Conservation (phyloP, 1,284 basidiomycete species). For the Pulchroboletus neoregius region DNA sequence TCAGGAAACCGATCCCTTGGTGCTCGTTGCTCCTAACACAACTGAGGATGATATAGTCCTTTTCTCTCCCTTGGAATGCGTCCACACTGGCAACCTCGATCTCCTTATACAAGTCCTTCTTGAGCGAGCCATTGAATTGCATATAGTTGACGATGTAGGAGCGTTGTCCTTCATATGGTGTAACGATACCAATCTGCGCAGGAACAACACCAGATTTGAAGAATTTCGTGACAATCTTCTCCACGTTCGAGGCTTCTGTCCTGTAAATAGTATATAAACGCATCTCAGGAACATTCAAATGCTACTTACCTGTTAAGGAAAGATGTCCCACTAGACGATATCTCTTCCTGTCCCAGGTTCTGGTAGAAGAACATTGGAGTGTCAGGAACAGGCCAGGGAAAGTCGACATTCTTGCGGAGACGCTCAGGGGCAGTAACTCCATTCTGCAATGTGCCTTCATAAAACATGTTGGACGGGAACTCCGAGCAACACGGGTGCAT, state of each 20-base stretch:
- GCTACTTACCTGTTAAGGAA: constrained; percentile 81
- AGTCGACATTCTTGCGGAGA: constrained; percentile 95
- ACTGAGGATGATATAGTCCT: constrained; percentile 98
- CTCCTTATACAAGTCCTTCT: constrained; percentile 99
- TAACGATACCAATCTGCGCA: constrained; percentile 95
- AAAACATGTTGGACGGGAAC: constrained; percentile 99
- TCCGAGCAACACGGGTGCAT: constrained; percentile 99
- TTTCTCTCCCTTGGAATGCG: constrained; percentile 99
- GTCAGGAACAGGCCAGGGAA: constrained; percentile 98
- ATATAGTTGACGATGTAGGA: constrained; percentile 99
- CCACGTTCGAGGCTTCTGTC: constrained; percentile 97
- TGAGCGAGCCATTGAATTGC: constrained; percentile 97
- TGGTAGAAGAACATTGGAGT: constrained; percentile 99
- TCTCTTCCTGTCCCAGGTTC: constrained; percentile 98
- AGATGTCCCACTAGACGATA: constrained; percentile 96
- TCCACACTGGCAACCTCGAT: constrained; percentile 99
- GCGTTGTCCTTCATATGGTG: constrained; percentile 98
- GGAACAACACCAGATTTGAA: constrained; percentile 98
- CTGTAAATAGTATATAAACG: constrained; percentile 39
- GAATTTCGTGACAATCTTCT: constrained; percentile 99
- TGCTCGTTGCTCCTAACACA: constrained; percentile 99
- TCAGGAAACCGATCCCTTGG: constrained; percentile 99
- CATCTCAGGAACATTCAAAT: constrained; percentile 1
- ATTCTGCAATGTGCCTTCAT: constrained; percentile 98
- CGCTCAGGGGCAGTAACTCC: constrained; percentile 99